phyloP scores from a whole-genome alignment of 441 rosid species.

The Mallotus japonicus region DNA sequence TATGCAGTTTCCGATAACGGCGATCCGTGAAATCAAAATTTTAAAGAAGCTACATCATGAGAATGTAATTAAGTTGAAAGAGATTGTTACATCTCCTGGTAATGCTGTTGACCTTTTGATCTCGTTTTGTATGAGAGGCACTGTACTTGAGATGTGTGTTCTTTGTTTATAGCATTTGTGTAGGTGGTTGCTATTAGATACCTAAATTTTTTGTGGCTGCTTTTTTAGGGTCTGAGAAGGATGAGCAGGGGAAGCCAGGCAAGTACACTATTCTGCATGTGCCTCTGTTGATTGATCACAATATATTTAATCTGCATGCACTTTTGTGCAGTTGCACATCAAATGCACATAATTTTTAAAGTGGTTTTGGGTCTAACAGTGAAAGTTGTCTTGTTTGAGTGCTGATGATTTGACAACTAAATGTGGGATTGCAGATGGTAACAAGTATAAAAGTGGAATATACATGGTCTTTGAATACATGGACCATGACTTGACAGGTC shows the following conservation, averaged over 20 bases:
- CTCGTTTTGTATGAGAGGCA: background rate
- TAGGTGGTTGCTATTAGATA: background rate
- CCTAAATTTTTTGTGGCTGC: slow-evolving; percentile 5
- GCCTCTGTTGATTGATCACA: background rate
- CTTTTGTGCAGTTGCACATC: background rate
- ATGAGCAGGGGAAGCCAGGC: slow-evolving; percentile 83
- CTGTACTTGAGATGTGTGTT: background rate
- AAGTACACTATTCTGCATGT: slow-evolving; percentile 20
- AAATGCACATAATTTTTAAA: background rate
- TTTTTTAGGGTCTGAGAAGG: slow-evolving; percentile 78
- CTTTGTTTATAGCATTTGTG: background rate
- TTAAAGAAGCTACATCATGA: slow-evolving; percentile 88
- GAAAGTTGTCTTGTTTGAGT: slow-evolving; percentile 3
- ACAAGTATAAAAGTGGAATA: slow-evolving; percentile 85
- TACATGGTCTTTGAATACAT: slow-evolving; percentile 98
- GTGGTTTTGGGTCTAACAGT: background rate
- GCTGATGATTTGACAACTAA: slow-evolving; percentile 1
- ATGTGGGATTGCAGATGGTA: slow-evolving; percentile 54
- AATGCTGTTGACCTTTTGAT: slow-evolving; percentile 10
- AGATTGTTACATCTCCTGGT: slow-evolving; percentile 94
- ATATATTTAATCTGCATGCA: background rate
- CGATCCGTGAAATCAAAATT: slow-evolving; percentile 91
- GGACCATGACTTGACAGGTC: slow-evolving; percentile 97
- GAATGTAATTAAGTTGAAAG: slow-evolving; percentile 84
- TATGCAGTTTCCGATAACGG: slow-evolving; percentile 85